Evolutionary conservation across 192 early-diverging fungal species (phyloP), one percentile per base, ranked within the genome.

Genomic region (Backusella westeae): DNA sequence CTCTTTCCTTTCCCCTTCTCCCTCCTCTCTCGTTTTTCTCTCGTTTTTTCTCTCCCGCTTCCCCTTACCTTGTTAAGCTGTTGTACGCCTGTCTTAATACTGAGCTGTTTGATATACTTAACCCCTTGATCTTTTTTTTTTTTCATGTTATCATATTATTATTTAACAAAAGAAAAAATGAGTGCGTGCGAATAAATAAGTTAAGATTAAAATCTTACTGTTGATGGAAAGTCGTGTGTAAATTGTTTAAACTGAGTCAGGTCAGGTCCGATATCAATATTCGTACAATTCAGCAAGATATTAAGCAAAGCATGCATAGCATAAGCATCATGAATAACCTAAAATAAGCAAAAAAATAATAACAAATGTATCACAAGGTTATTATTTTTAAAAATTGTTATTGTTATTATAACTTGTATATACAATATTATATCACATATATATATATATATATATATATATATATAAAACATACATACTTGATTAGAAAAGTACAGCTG

Each of bases 281-380:
- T 79, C 38, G 5, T 59, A 69, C 81, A 83, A 75, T 93, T 92
- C n/a, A 93, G 77, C 49, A 92, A 74, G 8, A 93, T 82, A 14
- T 86, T 87, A 34, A 93, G 79, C 69, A 93, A 85, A 7, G 91
- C 92, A 75, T 93, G 89, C 4, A 91, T 91, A 7, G 92, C 90
- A 75, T 92, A 93, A 3, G 91, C 92, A 75, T 93, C 90, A 41
- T 90, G 80, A 56, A 92, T 84, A 0, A 93, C 80, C 82, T 92
- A 85, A 80, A 69, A 78, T 14, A 66, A 35, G 29, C 32, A 36
- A 41, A 68, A 67, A 9, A 17, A 65, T 67, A 34, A 73, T 41
- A 4, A 10, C 65, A 53, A 38, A 44, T 23, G 32, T 34, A 1
- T 68, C 26, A 35, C 53, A 49, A 42, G 72, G 6, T 49, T 49